These are phyloP conservation scores for Aspergillus vadensis DNA, from an alignment of 2,329 filamentous ascomycete genomes.

Conservation along the genomic window DNA sequence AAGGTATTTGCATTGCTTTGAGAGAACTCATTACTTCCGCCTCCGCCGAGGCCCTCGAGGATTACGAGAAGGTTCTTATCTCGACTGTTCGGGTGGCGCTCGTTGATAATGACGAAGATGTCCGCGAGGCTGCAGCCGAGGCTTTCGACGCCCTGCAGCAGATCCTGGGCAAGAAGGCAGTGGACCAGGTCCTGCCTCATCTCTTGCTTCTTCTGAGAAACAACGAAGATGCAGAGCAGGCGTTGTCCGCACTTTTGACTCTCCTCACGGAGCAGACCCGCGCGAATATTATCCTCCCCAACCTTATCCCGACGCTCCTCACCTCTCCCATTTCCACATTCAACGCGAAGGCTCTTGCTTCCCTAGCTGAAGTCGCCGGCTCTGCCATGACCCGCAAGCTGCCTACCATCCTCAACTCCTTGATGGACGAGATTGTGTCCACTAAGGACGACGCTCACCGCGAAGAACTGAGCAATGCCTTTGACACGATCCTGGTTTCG, in stretches of 20 bases:
- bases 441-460: conserved; percentile 73
- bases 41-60: conserved; percentile 82
- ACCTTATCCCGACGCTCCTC: conserved; percentile 90
- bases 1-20: conserved; percentile 95
- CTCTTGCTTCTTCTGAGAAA: conserved; percentile 86
- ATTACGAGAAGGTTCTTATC: conserved; percentile 93
- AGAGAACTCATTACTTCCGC: conserved; percentile 91
- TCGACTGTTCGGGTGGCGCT: conserved; percentile 91
- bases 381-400: conserved; percentile 87
- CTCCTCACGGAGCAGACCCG: conserved; percentile 89
- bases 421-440: conserved; percentile 86
- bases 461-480: conserved; percentile 73
- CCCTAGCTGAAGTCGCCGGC: conserved; percentile 86
- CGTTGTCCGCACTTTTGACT: conserved; percentile 86
- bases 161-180: conserved; percentile 87
- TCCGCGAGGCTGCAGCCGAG: conserved; percentile 92
- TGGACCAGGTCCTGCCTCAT: conserved; percentile 92
- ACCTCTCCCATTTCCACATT: conserved; percentile 88
- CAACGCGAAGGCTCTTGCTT: conserved; percentile 92
- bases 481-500: conserved; percentile 86
- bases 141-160: conserved; percentile 95
- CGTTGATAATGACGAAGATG: conserved; percentile 84
- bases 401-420: conserved; percentile 84
- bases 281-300: conserved; percentile 94
- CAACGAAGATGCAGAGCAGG: conserved; percentile 86